phyloP scores from a whole-genome alignment of 768 basidiomycete species.

The Pisolithus albus region DNA sequence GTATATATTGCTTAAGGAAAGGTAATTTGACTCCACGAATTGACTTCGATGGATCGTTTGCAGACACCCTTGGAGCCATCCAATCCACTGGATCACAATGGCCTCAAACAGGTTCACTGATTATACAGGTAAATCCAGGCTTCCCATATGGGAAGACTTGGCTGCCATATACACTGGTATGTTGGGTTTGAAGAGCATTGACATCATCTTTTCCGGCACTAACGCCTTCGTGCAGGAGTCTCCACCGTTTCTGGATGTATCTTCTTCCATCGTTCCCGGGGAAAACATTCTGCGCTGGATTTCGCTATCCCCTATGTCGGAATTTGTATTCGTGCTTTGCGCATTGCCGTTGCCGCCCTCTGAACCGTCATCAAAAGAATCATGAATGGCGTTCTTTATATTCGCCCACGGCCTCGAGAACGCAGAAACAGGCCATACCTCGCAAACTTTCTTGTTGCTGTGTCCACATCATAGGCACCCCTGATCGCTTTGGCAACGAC shows the following conservation, averaged over 20 bases:
- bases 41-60: not conserved
- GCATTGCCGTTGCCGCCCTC: slow-evolving; percentile 25
- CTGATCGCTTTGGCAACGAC: no score
- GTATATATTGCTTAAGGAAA: slow-evolving; percentile 17
- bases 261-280: slow-evolving; percentile 35
- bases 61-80: slow-evolving; percentile 6
- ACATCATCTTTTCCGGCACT: no score
- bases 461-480: no score
- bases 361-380: slow-evolving; percentile 13
- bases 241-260: slow-evolving; percentile 33
- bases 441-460: no score
- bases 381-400: slow-evolving; percentile 18
- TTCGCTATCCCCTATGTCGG: slow-evolving; percentile 38
- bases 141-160: slow-evolving; percentile 30
- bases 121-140: slow-evolving; percentile 40
- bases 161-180: slow-evolving; percentile 40
- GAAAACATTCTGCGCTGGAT: slow-evolving; percentile 44
- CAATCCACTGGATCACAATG: slow-evolving; percentile 26
- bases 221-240: slow-evolving; percentile 17
- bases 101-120: slow-evolving; percentile 40
- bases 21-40: not conserved
- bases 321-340: slow-evolving; percentile 39
- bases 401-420: not conserved
- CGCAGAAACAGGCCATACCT: not conserved
- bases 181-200: slow-evolving; percentile 6